A percentile compares a stretch with the other conserved stretches of the same genome.
Conservation (phyloP, 2,329 filamentous ascomycete species). For the Aspergillus flavus region DNA sequence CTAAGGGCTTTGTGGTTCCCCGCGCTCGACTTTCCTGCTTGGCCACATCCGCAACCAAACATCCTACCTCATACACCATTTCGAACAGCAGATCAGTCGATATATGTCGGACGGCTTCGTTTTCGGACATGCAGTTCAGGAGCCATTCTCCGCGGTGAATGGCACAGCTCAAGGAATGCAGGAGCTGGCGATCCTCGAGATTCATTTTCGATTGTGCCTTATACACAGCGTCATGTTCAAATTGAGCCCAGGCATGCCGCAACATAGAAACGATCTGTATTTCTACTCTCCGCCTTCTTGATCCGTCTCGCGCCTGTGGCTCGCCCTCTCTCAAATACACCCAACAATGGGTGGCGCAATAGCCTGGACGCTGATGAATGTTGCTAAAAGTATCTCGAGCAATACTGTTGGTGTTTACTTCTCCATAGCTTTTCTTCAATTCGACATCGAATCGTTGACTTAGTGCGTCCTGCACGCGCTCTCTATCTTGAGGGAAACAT, state of each 20-base stretch:
- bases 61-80: neutral
- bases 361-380: neutral
- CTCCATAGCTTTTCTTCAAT: neutral
- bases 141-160: neutral
- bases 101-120: neutral
- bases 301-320: neutral
- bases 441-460: neutral
- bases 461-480: neutral
- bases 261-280: neutral
- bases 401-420: neutral
- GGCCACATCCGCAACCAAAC: neutral
- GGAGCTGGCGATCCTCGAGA: neutral
- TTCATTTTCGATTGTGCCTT: neutral
- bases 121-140: neutral
- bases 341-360: neutral
- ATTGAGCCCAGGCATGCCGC: neutral
- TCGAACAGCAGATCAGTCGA: neutral
- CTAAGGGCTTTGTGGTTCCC: neutral
- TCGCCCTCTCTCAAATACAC: neutral
- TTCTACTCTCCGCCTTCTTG: neutral
- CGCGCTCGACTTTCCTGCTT: neutral
- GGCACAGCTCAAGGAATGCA: neutral
- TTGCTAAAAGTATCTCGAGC: neutral
- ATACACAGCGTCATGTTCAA: neutral
- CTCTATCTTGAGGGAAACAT: neutral